Conservation (phyloP, 164 flowering plant species). For the Brasenia schreberi region DNA sequence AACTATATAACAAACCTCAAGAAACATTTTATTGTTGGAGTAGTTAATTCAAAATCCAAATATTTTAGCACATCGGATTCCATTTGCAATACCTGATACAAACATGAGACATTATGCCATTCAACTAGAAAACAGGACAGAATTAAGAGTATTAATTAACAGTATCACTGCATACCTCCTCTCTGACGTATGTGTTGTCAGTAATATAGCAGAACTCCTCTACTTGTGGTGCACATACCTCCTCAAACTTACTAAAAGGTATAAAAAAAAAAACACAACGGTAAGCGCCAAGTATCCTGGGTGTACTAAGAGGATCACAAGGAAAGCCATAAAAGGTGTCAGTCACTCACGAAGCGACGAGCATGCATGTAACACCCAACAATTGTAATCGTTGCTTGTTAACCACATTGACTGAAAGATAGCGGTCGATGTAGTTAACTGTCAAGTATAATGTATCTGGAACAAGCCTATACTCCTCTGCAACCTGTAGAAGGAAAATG, state of each 20-base stretch:
- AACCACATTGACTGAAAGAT: slow-evolving; percentile 79
- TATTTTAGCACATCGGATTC: slow-evolving; percentile 73
- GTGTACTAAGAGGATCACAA: neutral
- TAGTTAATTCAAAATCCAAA: slow-evolving; percentile 92
- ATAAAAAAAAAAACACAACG: neutral
- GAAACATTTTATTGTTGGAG: slow-evolving; percentile 85
- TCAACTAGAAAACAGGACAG: neutral
- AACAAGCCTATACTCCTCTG: slow-evolving; percentile 93
- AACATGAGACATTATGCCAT: too few relatives aligned
- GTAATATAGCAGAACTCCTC: slow-evolving; percentile 98
- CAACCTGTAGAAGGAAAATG: slow-evolving; percentile 38
- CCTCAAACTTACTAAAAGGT: slow-evolving; percentile 79
- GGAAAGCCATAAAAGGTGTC: neutral
- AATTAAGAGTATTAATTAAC: neutral
- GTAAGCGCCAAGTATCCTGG: neutral
- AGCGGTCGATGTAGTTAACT: slow-evolving; percentile 85
- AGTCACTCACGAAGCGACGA: slow-evolving; percentile 90
- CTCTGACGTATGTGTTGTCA: slow-evolving; percentile 86
- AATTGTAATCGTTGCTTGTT: slow-evolving; percentile 72
- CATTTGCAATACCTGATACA: slow-evolving; percentile 77
- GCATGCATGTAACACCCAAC: slow-evolving; percentile 97
- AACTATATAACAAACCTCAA: slow-evolving; percentile 37
- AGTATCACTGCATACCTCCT: slow-evolving; percentile 44
- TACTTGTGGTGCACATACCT: slow-evolving; percentile 96
- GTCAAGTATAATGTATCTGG: slow-evolving; percentile 92